Percentiles rank a stretch among this genome's conserved stretches.
Evolutionary conservation across 192 early-diverging fungal genomes (phyloP).

Genomic region (Dissophora ornata): DNA sequence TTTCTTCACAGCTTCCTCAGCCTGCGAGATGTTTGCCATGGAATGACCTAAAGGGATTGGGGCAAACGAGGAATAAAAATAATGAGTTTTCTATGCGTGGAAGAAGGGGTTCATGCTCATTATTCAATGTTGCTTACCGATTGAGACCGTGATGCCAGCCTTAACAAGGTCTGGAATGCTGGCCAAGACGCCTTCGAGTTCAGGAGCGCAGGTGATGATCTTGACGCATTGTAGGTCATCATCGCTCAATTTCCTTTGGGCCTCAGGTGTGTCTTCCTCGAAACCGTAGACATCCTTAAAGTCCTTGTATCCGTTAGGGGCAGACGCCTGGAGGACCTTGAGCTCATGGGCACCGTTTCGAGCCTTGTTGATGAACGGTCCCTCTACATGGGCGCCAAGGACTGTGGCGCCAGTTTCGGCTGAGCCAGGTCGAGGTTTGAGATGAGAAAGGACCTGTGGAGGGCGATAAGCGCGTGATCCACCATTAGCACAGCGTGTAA

Average conservation of each 20-base stretch:
- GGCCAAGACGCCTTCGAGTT: slow-evolving; percentile 76
- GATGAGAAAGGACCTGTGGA: slow-evolving; percentile 57
- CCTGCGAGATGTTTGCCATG: slow-evolving; percentile 69
- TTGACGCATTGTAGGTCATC: slow-evolving; percentile 52
- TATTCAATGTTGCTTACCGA: slow-evolving; percentile 49
- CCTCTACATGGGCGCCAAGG: slow-evolving; percentile 70
- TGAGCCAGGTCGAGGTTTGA: slow-evolving; percentile 73
- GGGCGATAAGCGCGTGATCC: background rate
- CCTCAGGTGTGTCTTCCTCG: slow-evolving; percentile 55
- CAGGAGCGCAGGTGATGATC: slow-evolving; percentile 84
- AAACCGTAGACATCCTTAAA: slow-evolving; percentile 79
- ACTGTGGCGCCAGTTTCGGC: slow-evolving; percentile 73
- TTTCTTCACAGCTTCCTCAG: slow-evolving; percentile 65
- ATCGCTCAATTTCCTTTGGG: slow-evolving; percentile 36
- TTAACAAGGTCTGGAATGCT: slow-evolving; percentile 72
- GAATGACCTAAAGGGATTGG: slow-evolving; percentile 69
- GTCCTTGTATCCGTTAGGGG: slow-evolving; percentile 68
- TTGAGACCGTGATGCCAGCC: slow-evolving; percentile 69
- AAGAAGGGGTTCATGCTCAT: no score
- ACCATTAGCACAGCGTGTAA: background rate
- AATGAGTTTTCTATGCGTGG: no score
- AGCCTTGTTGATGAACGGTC: slow-evolving; percentile 71
- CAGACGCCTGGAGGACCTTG: slow-evolving; percentile 64
- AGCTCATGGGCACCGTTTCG: slow-evolving; percentile 83
- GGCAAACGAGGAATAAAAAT: background rate